Base-by-base conservation (phyloP, 1,139 yeast species). In the Candida mesenterica region DNA sequence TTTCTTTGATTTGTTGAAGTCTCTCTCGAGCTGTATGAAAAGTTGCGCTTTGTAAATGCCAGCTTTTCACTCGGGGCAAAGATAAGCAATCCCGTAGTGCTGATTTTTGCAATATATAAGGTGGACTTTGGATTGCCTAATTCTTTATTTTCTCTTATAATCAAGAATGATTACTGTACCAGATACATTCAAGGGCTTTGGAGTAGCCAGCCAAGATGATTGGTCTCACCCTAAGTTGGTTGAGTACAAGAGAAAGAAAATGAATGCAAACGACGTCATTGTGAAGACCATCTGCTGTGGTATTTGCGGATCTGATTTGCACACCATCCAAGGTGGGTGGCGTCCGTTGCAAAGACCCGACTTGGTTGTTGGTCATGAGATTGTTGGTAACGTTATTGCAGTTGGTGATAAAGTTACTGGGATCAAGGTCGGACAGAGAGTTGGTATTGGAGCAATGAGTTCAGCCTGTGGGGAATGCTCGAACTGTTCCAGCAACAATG, bases 221-320 rank as follows among this genome's bases (percentile, higher is more conserved):
- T 74, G 77, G 72, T 57, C 55, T 42, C 53, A 68, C 32, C 69
- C 75, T 28, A 63, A 68, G 46, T 61, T 62, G 46, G 68, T 66
- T 28, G 53, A 59, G 12, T 73, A 62, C 52, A 53, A 53, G 20
- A 69, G 70, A 34, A 69, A 71, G 44, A 56, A 58, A 27, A 48
- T 69, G 38, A 50, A 52, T 24, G 61, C 61, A 15, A 49, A 59
- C 34, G 75, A 69, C 48, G 72, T 77, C 20, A 76, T 69, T 15
- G 53, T 77, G 44, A 59, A 73, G 53, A 67, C 45, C 44, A 57
- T 62, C 36, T 65, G 67, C 36, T 75, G 85, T 53, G 85, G 86
- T 24, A 65, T 80, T 41, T 80, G 88, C 59, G 84, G 82, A 20
- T 65, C 79, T 8, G 83, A 77, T 48, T 53, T 73, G 41, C 80